Evolutionary conservation across 768 basidiomycete species (phyloP), one percentile per base, ranked within the genome.

Genomic region (Guyanaporus albipodus): DNA sequence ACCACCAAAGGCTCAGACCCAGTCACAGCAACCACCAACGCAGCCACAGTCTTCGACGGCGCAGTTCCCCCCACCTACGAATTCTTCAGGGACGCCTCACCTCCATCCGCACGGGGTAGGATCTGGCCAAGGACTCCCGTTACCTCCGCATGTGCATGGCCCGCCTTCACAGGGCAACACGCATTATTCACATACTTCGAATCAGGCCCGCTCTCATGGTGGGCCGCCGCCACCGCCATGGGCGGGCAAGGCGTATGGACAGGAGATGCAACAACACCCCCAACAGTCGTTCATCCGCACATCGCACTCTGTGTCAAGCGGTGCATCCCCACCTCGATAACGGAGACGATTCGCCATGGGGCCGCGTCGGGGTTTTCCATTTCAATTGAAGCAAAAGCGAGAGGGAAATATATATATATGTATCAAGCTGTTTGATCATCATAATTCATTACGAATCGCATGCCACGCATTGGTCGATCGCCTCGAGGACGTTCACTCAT

Each of bases 281-380:
- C 73, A 74, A 24, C 76, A 75, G 48, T 75, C 74, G 18, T 77
- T 77, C 54, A 67, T 76, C 59, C 67, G 74, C 15, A 67, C 71
- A 27, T 71, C 74, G 34, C 74, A 74, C 33, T 67, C 71, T 23
- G 67, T 64, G 41, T 70, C 70, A 41, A 67, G 63, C 8, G 67
- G 64, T 9, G 62, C 67, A 6, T 70, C 70, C 8, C 68, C 70
- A 4, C 59, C 57, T 41, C 32, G 46, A 35, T 48, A 28, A 46
- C n/a, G n/a, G n/a, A n/a, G n/a, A n/a, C n/a, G n/a, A n/a, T n/a
- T n/a, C n/a, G n/a, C 24, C 7, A 14, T n/a, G n/a, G 12, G 33
- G 8, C 6, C 18, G 17, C 8, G 33, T 23, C 4, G 10, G 8
- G 28, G 28, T 18, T 14, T 14, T 8, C 4, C 6, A 14, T 8